Conservation (phyloP, 306 rosid genomes). For the Albizia julibrissin region DNA sequence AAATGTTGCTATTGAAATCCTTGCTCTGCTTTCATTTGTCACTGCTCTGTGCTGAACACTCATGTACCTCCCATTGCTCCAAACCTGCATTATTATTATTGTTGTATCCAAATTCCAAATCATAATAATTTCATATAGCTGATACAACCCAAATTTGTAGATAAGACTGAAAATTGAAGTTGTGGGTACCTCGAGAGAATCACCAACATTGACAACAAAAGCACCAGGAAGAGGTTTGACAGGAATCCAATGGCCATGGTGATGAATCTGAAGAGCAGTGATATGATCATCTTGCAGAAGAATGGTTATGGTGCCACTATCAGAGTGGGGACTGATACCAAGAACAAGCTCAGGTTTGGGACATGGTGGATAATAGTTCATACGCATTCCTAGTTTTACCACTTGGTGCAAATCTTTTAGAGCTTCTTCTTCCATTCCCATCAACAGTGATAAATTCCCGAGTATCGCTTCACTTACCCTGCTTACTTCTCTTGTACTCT, state of each 20-base stretch:
- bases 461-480: slow-evolving; percentile 9
- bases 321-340: slow-evolving; percentile 35
- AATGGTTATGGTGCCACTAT: slow-evolving; percentile 26
- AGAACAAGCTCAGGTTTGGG: slow-evolving; percentile 34
- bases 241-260: not conserved
- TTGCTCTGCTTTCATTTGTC: slow-evolving; percentile 1
- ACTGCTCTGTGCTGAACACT: slow-evolving; percentile 4
- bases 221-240: slow-evolving; percentile 16
- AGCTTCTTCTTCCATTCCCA: slow-evolving; percentile 23
- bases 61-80: slow-evolving; percentile 3
- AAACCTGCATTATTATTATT: not conserved
- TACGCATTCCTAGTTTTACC: slow-evolving; percentile 14
- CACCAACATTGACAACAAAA: not conserved
- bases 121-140: not conserved
- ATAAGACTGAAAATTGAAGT: not conserved
- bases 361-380: slow-evolving; percentile 39
- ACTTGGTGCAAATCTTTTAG: slow-evolving; percentile 13
- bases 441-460: slow-evolving; percentile 1
- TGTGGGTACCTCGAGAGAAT: slow-evolving; percentile 17
- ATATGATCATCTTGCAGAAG: slow-evolving; percentile 29
- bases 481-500: slow-evolving; percentile 14
- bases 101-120: not conserved
- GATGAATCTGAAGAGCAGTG: slow-evolving; percentile 26
- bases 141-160: not conserved
- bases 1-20: not conserved